Conservation (phyloP, 2,329 filamentous ascomycete genomes). For the Coleophoma eucalyptorum region DNA sequence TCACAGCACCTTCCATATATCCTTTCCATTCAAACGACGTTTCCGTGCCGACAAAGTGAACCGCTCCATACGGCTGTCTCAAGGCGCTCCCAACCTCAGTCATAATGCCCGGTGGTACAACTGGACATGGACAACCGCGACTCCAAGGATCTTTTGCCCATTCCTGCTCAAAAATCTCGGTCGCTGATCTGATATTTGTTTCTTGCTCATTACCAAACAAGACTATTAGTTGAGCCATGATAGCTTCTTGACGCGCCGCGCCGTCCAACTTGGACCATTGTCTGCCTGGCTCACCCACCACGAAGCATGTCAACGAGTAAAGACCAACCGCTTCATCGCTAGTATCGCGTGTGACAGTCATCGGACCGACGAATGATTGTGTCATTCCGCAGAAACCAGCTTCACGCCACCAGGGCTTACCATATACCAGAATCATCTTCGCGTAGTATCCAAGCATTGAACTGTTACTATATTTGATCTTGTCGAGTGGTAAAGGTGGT, state of each 20-base stretch:
- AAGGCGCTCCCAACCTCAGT: slow-evolving; percentile 23
- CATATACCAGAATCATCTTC: slow-evolving; percentile 40
- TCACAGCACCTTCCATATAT: slow-evolving; percentile 47
- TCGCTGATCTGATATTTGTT: background rate
- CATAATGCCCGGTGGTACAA: slow-evolving; percentile 27
- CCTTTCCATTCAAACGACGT: slow-evolving; percentile 44
- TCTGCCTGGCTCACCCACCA: slow-evolving; percentile 31
- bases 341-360: slow-evolving; percentile 41
- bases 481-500: slow-evolving; percentile 36
- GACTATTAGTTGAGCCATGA: slow-evolving; percentile 11
- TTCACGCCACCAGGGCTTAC: slow-evolving; percentile 39
- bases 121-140: slow-evolving; percentile 29
- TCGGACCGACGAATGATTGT: slow-evolving; percentile 41
- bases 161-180: slow-evolving; percentile 13
- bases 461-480: slow-evolving; percentile 28
- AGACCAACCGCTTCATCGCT: slow-evolving; percentile 23
- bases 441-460: slow-evolving; percentile 39
- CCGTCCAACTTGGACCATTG: slow-evolving; percentile 24
- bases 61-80: slow-evolving; percentile 30
- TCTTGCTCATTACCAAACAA: background rate
- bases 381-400: slow-evolving; percentile 41
- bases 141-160: slow-evolving; percentile 23
- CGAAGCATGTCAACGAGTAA: slow-evolving; percentile 36
- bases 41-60: slow-evolving; percentile 49
- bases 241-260: slow-evolving; percentile 13